These are phyloP conservation scores for Peribolospora kevripleyi DNA, from an alignment of 768 basidiomycete species.

Conservation along the genomic window DNA sequence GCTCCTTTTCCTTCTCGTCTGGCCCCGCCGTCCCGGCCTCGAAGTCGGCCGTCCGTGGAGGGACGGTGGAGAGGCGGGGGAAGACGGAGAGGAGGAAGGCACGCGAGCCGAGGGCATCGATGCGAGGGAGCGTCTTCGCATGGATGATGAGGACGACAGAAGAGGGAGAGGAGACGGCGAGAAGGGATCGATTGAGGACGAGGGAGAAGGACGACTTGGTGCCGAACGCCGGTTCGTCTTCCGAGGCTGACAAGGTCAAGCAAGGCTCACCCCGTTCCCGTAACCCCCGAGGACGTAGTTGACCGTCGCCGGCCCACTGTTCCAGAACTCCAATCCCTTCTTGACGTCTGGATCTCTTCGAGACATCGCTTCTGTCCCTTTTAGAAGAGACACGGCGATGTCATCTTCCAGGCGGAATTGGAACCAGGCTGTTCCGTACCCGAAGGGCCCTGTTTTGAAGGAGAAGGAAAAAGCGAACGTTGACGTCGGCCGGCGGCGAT, in stretches of 20 bases:
- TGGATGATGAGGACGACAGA: too few species aligned
- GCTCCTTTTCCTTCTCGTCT: constrained; percentile 4
- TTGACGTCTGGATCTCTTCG: constrained; percentile 30
- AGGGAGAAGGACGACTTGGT: background rate
- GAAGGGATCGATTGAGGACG: background rate
- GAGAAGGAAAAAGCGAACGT: too few species aligned
- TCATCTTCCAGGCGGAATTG: too few species aligned
- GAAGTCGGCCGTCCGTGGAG: constrained; percentile 28
- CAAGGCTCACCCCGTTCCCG: background rate
- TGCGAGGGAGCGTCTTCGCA: constrained; percentile 51
- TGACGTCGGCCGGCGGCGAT: too few species aligned
- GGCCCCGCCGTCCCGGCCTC: background rate
- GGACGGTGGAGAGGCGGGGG: constrained; percentile 51
- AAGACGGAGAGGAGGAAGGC: constrained; percentile 60
- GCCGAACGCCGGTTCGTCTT: too few species aligned
- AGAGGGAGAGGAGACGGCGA: background rate
- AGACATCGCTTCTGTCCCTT: too few species aligned
- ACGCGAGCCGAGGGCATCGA: constrained; percentile 74
- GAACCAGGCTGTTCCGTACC: too few species aligned
- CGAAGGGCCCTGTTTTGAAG: too few species aligned
- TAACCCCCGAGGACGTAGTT: constrained; percentile 59
- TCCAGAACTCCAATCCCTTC: constrained; percentile 72
- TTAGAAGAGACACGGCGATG: too few species aligned
- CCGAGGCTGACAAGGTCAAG: too few species aligned
- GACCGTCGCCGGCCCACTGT: constrained; percentile 46